Evolutionary conservation across 2,329 filamentous ascomycete genomes (phyloP).

Genomic region (Beauveria scarabaeidicola): DNA sequence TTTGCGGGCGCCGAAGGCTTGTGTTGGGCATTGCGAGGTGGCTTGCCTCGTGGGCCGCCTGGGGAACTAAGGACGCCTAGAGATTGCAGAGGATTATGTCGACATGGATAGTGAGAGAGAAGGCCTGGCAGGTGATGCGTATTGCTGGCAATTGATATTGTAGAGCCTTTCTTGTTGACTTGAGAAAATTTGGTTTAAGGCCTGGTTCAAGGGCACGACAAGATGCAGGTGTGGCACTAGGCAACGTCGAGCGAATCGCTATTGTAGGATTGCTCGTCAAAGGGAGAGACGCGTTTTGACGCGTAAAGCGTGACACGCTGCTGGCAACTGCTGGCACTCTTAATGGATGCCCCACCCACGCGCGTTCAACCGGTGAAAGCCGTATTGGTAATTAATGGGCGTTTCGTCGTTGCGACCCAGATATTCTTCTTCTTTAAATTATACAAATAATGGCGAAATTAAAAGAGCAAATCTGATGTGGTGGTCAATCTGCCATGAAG

Average conservation of each 20-base stretch:
- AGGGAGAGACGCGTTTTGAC: conserved; percentile 26
- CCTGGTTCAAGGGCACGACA: background rate
- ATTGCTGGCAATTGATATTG: background rate
- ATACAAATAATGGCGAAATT: too few relatives aligned
- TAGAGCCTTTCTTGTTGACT: background rate
- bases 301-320: conserved; percentile 23
- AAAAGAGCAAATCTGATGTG: too few relatives aligned
- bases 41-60: conserved; percentile 7
- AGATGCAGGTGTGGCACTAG: background rate
- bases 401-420: too few relatives aligned
- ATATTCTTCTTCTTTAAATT: too few relatives aligned
- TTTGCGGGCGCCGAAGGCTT: conserved; percentile 50
- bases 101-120: conserved; percentile 8
- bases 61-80: background rate
- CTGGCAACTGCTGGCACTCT: conserved; percentile 9
- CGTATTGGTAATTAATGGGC: too few relatives aligned
- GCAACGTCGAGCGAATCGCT: background rate
- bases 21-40: conserved; percentile 49
- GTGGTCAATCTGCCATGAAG: too few relatives aligned
- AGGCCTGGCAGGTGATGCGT: background rate
- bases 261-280: background rate
- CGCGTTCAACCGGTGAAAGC: background rate
- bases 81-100: background rate
- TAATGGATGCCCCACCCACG: conserved; percentile 21
- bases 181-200: background rate